Evolutionary conservation across 129 eudicot species (phyloP).

Genomic region (Rutidosis leptorrhynchoides): DNA sequence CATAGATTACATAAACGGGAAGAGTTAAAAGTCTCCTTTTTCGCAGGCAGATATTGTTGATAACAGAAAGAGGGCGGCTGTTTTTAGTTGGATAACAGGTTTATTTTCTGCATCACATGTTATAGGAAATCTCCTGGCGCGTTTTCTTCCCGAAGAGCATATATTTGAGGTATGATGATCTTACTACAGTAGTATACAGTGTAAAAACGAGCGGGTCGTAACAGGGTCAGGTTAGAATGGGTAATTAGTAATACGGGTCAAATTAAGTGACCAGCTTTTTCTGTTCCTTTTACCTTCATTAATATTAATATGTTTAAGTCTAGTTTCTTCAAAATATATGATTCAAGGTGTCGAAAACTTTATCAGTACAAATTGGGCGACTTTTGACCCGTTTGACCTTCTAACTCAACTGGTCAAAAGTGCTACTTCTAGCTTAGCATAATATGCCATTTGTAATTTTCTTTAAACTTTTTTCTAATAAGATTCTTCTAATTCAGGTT

Average conservation of each 20-base stretch:
- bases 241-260: background rate
- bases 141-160: conserved; percentile 75
- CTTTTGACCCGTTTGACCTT: background rate
- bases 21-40: background rate
- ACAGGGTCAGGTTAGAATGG: background rate
- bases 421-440: background rate
- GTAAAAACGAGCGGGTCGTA: background rate
- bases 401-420: background rate
- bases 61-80: conserved; percentile 64
- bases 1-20: background rate
- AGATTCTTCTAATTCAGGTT: conserved; percentile 49
- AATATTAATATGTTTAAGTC: background rate
- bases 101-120: conserved; percentile 91
- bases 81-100: conserved; percentile 88
- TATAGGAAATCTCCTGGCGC: conserved; percentile 73
- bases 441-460: background rate
- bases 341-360: background rate
- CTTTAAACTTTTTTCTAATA: background rate
- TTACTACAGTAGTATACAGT: background rate
- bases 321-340: background rate
- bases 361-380: background rate
- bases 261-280: background rate
- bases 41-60: conserved; percentile 84
- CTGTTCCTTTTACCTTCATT: background rate
- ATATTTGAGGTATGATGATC: conserved; percentile 58